These are phyloP conservation scores for Nicotiana tabacum DNA, from an alignment of 257 asterid species.

Conservation along the genomic window DNA sequence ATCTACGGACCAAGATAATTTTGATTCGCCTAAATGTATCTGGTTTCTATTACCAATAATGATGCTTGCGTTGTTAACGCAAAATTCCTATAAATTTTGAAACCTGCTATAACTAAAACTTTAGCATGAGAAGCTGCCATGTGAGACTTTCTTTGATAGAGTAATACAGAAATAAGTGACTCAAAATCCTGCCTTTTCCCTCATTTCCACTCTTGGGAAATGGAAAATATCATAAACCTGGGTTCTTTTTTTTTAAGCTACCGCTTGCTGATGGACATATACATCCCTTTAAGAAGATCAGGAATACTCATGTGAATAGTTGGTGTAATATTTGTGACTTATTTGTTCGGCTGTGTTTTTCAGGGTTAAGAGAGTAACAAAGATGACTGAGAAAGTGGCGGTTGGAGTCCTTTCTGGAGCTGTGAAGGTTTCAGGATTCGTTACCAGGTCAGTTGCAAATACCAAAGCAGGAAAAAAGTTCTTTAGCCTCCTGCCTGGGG, in stretches of 20 bases:
- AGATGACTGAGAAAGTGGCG: constrained; percentile 88
- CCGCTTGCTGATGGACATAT: background rate
- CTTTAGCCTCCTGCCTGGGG: constrained; percentile 80
- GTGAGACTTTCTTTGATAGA: background rate
- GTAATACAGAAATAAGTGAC: background rate
- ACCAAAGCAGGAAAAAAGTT: constrained; percentile 86
- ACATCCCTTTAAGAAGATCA: background rate
- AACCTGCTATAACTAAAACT: background rate
- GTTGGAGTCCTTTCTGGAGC: constrained; percentile 87
- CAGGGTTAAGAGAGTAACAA: constrained; percentile 85
- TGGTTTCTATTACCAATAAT: background rate
- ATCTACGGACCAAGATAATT: background rate
- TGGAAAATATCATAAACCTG: background rate
- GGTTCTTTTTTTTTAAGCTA: background rate
- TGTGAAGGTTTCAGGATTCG: constrained; percentile 76
- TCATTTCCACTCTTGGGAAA: background rate
- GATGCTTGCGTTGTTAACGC: background rate
- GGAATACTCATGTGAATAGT: background rate
- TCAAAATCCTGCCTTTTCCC: background rate
- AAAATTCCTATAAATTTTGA: background rate
- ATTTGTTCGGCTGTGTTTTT: constrained; percentile 15
- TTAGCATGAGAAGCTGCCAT: background rate
- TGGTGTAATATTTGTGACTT: background rate
- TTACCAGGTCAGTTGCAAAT: constrained; percentile 71
- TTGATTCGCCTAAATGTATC: background rate